Evolutionary conservation across 1,139 yeast genomes (phyloP), one percentile per base, ranked within the genome.

Genomic region (Kluyveromyces sp.): DNA sequence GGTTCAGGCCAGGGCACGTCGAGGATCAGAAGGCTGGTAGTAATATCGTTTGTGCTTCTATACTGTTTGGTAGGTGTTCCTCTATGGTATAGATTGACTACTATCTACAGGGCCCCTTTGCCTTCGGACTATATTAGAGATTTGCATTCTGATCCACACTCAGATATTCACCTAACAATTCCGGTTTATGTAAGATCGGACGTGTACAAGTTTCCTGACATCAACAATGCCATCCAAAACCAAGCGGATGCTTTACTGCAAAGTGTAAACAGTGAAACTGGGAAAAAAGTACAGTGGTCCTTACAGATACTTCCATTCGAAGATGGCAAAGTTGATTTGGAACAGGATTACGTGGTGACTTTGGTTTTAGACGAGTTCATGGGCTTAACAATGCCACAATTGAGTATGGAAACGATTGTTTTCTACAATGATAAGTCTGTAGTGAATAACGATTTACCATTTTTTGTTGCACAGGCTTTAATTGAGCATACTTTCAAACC

Each of bases 101-200:
- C 81, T 25, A 79, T 87, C 7, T 78, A 84, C 57, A 72, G 96
- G 50, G 94, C 95, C 0, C 78, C 79, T 29, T 69, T 89, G 43
- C 95, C 95, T 4, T 65, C 72, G 7, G 71, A 70, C 5, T 73
- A 74, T 48, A 78, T 87, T 49, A 65, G 71, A 45, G 54, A 63
- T 5, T 66, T 74, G 47, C 70, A 72, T 37, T 53, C 57, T n/a
- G 55, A 66, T 42, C 47, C 49, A 34, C 61, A 55, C 34, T 42
- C 53, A 15, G 66, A 61, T 43, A 49, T 63, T 6, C 60, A 61
- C 42, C 28, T 64, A 46, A 57, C 54, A 4, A 53, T 63, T 25
- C 89, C 87, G 0, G 77, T 86, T 1, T 77, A 74, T 54, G 52
- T 83, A 34, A 58, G 60, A 32, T 65, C 67, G 5, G 64, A 66